Conservation (phyloP, 192 early-diverging fungal genomes). For the Coemansia sp. region DNA sequence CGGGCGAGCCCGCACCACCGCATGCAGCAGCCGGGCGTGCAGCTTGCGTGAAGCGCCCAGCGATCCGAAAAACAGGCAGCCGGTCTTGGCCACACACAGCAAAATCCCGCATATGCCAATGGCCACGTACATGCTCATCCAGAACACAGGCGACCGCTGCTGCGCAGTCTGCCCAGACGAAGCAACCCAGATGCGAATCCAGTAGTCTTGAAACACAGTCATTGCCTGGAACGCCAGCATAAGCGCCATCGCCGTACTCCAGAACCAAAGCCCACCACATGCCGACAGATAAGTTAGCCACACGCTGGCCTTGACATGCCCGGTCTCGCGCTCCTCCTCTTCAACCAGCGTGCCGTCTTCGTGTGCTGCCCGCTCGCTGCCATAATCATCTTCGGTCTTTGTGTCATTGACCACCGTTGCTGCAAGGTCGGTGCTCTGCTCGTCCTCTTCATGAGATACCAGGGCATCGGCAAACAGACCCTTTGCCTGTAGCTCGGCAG, state of each 20-base stretch:
- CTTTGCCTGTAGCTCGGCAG: slow-evolving; percentile 51
- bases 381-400: slow-evolving; percentile 31
- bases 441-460: slow-evolving; percentile 25
- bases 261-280: slow-evolving; percentile 61
- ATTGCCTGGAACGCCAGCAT: slow-evolving; percentile 52
- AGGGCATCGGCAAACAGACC: slow-evolving; percentile 29
- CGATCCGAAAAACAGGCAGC: slow-evolving; percentile 54
- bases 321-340: slow-evolving; percentile 78
- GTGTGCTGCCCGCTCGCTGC: slow-evolving; percentile 17
- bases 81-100: slow-evolving; percentile 40
- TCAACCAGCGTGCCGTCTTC: slow-evolving; percentile 64
- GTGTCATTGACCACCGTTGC: slow-evolving; percentile 4
- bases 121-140: slow-evolving; percentile 64
- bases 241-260: slow-evolving; percentile 52
- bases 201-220: slow-evolving; percentile 60
- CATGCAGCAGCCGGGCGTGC: slow-evolving; percentile 58
- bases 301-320: slow-evolving; percentile 66
- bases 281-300: slow-evolving; percentile 74
- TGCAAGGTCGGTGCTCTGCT: slow-evolving; percentile 1
- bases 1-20: slow-evolving; percentile 68
- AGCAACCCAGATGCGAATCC: slow-evolving; percentile 64
- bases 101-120: slow-evolving; percentile 54
- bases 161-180: slow-evolving; percentile 7
- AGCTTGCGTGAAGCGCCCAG: slow-evolving; percentile 60
- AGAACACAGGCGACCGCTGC: slow-evolving; percentile 57